Conservation (phyloP, 2,329 filamentous ascomycete genomes). For the Fusarium tupiense region DNA sequence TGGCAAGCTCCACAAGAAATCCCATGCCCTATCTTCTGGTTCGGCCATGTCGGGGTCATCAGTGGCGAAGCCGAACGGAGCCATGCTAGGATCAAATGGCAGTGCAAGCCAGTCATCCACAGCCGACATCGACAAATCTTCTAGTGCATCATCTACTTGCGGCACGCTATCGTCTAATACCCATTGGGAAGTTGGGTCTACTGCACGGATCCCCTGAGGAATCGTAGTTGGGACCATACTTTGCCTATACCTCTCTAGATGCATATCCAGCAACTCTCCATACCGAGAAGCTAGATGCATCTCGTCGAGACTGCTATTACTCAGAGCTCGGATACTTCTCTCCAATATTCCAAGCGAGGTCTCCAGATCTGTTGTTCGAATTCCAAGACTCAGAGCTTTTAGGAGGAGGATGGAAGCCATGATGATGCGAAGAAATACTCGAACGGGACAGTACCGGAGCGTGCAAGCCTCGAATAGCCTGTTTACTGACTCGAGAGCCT, state of each 20-base stretch:
- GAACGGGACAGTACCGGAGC: slow-evolving; percentile 62
- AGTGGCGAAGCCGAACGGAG: background rate
- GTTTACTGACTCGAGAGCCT: slow-evolving; percentile 60
- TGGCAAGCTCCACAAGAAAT: background rate
- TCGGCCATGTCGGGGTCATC: background rate
- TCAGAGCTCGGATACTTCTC: slow-evolving; percentile 5
- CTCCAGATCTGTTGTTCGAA: slow-evolving; percentile 14
- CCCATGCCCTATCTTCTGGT: background rate
- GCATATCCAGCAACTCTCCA: slow-evolving; percentile 23
- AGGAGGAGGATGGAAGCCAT: slow-evolving; percentile 65
- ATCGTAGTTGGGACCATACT: slow-evolving; percentile 14
- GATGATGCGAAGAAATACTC: slow-evolving; percentile 63
- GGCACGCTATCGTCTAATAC: background rate
- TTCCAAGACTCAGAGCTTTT: slow-evolving; percentile 42
- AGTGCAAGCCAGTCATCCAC: background rate
- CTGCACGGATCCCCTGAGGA: background rate
- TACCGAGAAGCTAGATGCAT: slow-evolving; percentile 31
- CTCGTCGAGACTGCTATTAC: slow-evolving; percentile 19
- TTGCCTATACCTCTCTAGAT: slow-evolving; percentile 7
- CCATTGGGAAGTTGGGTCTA: background rate
- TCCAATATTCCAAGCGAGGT: slow-evolving; percentile 10
- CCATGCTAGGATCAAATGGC: background rate
- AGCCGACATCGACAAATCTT: background rate
- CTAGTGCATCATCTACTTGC: rapidly evolving
- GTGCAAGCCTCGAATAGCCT: slow-evolving; percentile 56